Evolutionary conservation across 2,329 filamentous ascomycete species (phyloP), one percentile per base, ranked within the genome.

Genomic region (Diaporthe citri): DNA sequence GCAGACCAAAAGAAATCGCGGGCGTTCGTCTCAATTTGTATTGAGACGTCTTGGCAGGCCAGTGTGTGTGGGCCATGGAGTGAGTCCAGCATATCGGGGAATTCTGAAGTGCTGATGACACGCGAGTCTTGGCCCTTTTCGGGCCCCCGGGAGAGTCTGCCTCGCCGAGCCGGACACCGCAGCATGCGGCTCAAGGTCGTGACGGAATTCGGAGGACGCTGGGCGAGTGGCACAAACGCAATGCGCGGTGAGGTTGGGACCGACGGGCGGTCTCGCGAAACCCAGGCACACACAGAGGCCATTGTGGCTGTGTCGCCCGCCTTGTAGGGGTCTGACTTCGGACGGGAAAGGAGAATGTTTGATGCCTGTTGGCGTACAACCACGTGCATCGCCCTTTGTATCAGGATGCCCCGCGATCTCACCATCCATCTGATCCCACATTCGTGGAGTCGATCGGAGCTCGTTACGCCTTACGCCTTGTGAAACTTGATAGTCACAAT

Each of bases 401-500:
- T 52, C 56, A 62, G 34, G 52, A 48, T 28, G 7, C 70, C 43
- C 46, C 57, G 56, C 70, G 57, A 52, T 41, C 36, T 52, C 20
- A 39, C 41, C 56, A 28, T 31, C 34, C 43, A 60, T 55, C 70
- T 72, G 43, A 51, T 72, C 15, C 52, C 28, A 10, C 43, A 51
- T 31, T 62, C 70, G 70, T 60, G 56, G 56, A 62, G 43, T 52
- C 43, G 57, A 59, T 62, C 41, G 70, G 48, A 52, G 31, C 48
- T 51, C 57, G 57, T 46, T 34, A 64, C 71, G 55, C 48, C 71
- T 59, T 62, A 46, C 70, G 43, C 36, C 57, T 59, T 72, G 34
- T 72, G 70, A 72, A 72, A 72, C 70, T 31, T 17, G 46, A 48
- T 52, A 72, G 70, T 41, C 56, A 52, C 43, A 52, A 51, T 62